Percentiles rank a stretch among this genome's conserved stretches.
Evolutionary conservation across 2,329 filamentous ascomycete genomes (phyloP).

Genomic region (Neofusicoccum laricinum): DNA sequence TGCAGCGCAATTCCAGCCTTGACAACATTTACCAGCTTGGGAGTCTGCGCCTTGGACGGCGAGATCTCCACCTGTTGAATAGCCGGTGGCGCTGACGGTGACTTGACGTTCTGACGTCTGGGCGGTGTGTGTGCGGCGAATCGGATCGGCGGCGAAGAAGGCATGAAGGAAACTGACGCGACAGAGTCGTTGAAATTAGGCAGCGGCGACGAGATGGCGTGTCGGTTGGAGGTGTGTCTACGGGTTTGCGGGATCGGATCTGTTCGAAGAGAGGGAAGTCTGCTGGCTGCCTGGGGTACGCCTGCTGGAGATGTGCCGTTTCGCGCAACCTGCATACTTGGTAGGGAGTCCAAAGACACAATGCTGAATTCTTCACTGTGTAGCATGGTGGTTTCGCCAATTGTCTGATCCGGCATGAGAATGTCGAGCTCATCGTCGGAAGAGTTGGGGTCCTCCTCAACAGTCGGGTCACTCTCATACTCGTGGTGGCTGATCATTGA

Average conservation of each 20-base stretch:
- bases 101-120: constrained; percentile 21
- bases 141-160: constrained; percentile 21
- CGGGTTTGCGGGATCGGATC: background rate
- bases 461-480: background rate
- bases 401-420: constrained; percentile 10
- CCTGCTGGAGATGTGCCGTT: constrained; percentile 19
- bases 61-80: constrained; percentile 23
- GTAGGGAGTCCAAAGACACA: constrained; percentile 48
- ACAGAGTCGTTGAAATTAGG: constrained; percentile 10
- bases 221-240: background rate
- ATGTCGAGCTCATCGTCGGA: constrained; percentile 10
- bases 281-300: background rate
- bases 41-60: constrained; percentile 1
- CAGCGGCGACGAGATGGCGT: background rate
- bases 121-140: constrained; percentile 29
- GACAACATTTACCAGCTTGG: constrained; percentile 31
- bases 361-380: constrained; percentile 52
- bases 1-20: constrained; percentile 38
- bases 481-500: constrained; percentile 12
- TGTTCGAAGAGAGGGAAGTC: background rate
- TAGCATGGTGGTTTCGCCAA: constrained; percentile 45
- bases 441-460: constrained; percentile 6
- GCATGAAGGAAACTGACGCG: constrained; percentile 16
- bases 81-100: constrained; percentile 30
- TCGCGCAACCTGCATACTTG: constrained; percentile 27